Percentiles rank a stretch among this genome's conserved stretches.
phyloP scores from a whole-genome alignment of 805 yeast genomes.

The Jamesozyma spencerorum region DNA sequence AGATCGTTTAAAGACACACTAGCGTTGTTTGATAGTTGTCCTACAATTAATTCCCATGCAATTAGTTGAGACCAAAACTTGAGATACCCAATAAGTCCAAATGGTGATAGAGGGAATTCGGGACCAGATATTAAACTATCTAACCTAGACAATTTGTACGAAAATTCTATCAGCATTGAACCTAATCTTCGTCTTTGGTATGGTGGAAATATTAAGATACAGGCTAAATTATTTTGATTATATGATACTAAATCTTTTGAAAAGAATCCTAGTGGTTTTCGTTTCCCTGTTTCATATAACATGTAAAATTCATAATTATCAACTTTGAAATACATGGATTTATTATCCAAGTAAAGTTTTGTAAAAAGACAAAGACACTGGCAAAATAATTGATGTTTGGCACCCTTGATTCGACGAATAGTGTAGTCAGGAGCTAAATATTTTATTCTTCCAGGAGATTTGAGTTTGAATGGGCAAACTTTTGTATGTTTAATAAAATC shows the following conservation, averaged over 20 bases:
- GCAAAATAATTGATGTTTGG: slow-evolving; percentile 54
- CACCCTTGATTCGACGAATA: slow-evolving; percentile 63
- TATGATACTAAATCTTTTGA: slow-evolving; percentile 75
- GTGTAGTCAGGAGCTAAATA: slow-evolving; percentile 50
- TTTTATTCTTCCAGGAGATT: slow-evolving; percentile 57
- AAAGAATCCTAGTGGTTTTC: slow-evolving; percentile 78
- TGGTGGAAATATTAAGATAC: slow-evolving; percentile 87
- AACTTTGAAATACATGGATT: slow-evolving; percentile 74
- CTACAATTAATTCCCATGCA: slow-evolving; percentile 36
- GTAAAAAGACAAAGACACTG: slow-evolving; percentile 81
- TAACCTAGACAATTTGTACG: slow-evolving; percentile 63
- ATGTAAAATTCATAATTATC: slow-evolving; percentile 76
- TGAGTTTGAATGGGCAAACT: slow-evolving; percentile 36
- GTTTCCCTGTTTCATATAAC: slow-evolving; percentile 41
- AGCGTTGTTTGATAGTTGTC: slow-evolving; percentile 28
- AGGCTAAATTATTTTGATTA: slow-evolving; percentile 79
- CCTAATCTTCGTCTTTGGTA: slow-evolving; percentile 76
- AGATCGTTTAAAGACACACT: slow-evolving; percentile 40
- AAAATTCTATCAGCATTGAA: slow-evolving; percentile 68
- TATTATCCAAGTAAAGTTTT: slow-evolving; percentile 79
- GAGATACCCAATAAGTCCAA: slow-evolving; percentile 66
- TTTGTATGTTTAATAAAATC: slow-evolving; percentile 43
- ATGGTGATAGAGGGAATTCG: slow-evolving; percentile 79
- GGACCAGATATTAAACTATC: slow-evolving; percentile 75
- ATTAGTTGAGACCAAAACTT: slow-evolving; percentile 63